phyloP scores from a whole-genome alignment of 192 early-diverging fungal species.

The Coemansia sp. region DNA sequence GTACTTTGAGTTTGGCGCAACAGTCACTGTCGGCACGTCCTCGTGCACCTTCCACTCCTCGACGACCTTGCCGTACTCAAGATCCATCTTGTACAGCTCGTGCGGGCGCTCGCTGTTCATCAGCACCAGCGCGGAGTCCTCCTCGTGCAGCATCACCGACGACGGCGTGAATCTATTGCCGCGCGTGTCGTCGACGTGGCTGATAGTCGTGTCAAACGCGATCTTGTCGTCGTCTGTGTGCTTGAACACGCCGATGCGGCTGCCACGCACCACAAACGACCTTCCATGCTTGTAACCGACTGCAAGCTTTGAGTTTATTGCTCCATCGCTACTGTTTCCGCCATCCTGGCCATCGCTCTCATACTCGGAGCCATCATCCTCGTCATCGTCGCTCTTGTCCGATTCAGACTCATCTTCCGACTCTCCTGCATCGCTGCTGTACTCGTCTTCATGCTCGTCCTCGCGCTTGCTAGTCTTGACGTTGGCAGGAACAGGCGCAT shows the following conservation, averaged over 20 bases:
- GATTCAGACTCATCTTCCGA: constrained; percentile 31
- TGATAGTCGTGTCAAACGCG: constrained; percentile 79
- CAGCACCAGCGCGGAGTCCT: constrained; percentile 78
- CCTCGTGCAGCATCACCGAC: constrained; percentile 81
- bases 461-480: constrained; percentile 33
- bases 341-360: constrained; percentile 20
- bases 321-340: constrained; percentile 12
- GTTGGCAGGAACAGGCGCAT: constrained; percentile 16
- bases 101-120: constrained; percentile 68
- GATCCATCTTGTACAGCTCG: constrained; percentile 85
- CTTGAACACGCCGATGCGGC: constrained; percentile 85
- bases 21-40: constrained; percentile 62
- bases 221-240: constrained; percentile 73
- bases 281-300: constrained; percentile 84
- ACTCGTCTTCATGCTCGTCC: constrained; percentile 1
- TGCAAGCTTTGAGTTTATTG: constrained; percentile 74
- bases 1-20: constrained; percentile 76
- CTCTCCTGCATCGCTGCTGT: constrained; percentile 3
- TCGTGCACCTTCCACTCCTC: constrained; percentile 91
- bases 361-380: constrained; percentile 40
- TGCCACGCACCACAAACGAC: constrained; percentile 88
- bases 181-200: constrained; percentile 61
- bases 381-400: constrained; percentile 31
- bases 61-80: constrained; percentile 87
- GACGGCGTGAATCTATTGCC: constrained; percentile 69